Conservation (phyloP, 768 basidiomycete species). For the Podaxis pistillaris region DNA sequence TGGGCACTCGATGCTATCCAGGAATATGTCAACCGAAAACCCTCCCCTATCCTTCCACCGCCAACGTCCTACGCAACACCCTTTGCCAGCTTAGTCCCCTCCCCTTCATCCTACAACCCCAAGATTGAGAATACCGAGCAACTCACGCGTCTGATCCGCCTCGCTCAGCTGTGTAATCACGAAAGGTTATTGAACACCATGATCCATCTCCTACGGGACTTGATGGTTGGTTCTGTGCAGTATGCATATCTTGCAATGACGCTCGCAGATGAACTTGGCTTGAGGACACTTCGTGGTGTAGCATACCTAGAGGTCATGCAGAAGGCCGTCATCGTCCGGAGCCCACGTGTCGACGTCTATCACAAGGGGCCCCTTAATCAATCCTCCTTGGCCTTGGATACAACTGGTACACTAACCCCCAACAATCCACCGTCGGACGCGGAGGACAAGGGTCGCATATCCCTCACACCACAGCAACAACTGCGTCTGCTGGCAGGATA, state of each 20-base stretch:
- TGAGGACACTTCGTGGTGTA: conserved; percentile 56
- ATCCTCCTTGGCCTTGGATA: conserved; percentile 12
- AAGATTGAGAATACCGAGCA: conserved; percentile 39
- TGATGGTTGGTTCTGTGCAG: conserved; percentile 61
- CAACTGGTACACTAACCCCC: not conserved
- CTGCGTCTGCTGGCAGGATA: conserved; percentile 69
- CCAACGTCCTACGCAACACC: conserved; percentile 30
- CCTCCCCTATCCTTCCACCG: conserved; percentile 48
- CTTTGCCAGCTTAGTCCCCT: conserved; percentile 13
- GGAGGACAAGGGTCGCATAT: conserved; percentile 21
- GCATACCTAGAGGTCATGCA: conserved; percentile 79
- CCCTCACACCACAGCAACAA: conserved; percentile 57
- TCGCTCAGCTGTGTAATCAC: conserved; percentile 69
- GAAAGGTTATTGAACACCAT: conserved; percentile 58
- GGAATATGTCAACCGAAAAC: conserved; percentile 58
- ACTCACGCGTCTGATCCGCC: conserved; percentile 58
- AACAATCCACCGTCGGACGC: conserved; percentile 25
- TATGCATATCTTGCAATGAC: conserved; percentile 75
- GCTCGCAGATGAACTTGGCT: conserved; percentile 67
- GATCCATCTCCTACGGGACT: conserved; percentile 53
- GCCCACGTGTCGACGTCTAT: conserved; percentile 29
- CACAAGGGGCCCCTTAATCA: conserved; percentile 18
- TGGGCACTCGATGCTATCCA: conserved; percentile 78
- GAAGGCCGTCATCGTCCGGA: conserved; percentile 46
- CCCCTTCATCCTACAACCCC: conserved; percentile 12